Conservation (phyloP, 2,329 filamentous ascomycete genomes). For the Didymella keratinophila region DNA sequence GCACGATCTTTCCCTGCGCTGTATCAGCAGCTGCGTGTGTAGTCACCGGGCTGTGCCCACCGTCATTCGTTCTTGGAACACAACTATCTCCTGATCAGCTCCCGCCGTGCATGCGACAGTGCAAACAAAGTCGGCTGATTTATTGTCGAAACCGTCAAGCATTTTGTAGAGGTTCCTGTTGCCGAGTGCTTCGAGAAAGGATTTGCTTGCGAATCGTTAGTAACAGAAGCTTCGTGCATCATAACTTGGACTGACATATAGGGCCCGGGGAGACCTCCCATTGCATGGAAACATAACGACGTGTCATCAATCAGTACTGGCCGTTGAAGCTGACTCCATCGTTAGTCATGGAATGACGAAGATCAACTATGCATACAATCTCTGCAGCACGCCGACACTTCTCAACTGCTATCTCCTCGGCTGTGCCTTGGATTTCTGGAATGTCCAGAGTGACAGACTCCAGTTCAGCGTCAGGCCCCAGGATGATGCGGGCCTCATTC, state of each 20-base stretch:
- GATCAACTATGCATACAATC: neutral
- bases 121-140: neutral
- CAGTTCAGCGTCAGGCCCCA: neutral
- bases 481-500: neutral
- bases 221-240: neutral
- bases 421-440: neutral
- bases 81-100: neutral
- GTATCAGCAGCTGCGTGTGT: neutral
- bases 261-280: neutral
- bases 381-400: neutral
- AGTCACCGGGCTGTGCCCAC: neutral
- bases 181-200: neutral
- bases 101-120: neutral
- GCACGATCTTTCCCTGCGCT: neutral
- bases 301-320: slow-evolving; percentile 1
- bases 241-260: neutral
- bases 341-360: neutral
- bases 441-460: neutral
- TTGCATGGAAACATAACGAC: neutral
- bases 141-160: neutral
- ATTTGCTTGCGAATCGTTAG: neutral
- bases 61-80: neutral
- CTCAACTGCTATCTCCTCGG: neutral
- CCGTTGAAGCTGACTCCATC: neutral
- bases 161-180: neutral